These are phyloP conservation scores for Irpex rosettiformis DNA, from an alignment of 1,284 basidiomycete genomes.

Conservation along the genomic window DNA sequence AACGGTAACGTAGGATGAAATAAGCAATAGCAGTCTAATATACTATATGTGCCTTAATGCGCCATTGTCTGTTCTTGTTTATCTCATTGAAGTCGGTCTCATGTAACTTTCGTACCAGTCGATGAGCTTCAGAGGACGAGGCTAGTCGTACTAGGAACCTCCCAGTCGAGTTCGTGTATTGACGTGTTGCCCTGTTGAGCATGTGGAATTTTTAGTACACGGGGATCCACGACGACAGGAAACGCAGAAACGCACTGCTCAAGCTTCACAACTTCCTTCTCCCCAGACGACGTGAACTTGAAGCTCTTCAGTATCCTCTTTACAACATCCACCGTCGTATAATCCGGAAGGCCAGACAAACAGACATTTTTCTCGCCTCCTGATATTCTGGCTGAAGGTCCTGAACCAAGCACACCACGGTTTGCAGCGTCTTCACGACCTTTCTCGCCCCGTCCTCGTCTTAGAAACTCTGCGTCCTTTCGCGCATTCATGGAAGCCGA, in stretches of 20 bases:
- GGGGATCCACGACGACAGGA: not conserved
- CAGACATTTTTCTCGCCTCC: constrained; percentile 51
- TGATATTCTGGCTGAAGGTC: constrained; percentile 47
- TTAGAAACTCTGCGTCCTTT: constrained; percentile 1
- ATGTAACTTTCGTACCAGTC: constrained; percentile 59
- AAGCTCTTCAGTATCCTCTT: constrained; percentile 40
- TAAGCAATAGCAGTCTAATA: constrained; percentile 36
- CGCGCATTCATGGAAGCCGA: constrained; percentile 25
- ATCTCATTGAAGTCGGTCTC: constrained; percentile 46
- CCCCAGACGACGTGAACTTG: constrained; percentile 36
- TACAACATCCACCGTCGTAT: constrained; percentile 33
- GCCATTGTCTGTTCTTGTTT: constrained; percentile 37
- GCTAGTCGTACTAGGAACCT: constrained; percentile 48
- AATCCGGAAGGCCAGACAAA: constrained; percentile 59
- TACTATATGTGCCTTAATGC: constrained; percentile 55
- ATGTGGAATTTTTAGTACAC: not conserved
- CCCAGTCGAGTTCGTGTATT: constrained; percentile 24
- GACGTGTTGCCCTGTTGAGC: not conserved
- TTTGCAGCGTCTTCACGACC: constrained; percentile 39
- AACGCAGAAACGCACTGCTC: constrained; percentile 39
- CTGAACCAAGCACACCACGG: constrained; percentile 45
- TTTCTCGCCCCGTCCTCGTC: constrained; percentile 37
- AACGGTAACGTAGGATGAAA: not conserved
- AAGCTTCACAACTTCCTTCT: constrained; percentile 44
- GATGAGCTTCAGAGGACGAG: constrained; percentile 62